Percentiles rank a stretch among this genome's conserved stretches.
Conservation (phyloP, 73 alveolate species). For the Breviolum minutum region DNA sequence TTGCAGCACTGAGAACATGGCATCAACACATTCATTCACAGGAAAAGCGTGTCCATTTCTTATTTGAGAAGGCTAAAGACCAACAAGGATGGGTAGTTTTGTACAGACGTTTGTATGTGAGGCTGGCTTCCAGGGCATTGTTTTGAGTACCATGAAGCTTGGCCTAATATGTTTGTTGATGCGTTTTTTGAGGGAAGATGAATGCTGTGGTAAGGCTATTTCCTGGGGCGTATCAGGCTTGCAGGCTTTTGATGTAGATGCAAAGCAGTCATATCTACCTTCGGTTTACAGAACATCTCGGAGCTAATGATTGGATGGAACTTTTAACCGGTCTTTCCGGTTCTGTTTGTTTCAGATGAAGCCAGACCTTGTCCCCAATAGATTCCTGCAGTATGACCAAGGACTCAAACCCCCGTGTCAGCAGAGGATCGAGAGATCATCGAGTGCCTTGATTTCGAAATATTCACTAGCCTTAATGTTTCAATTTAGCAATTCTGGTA, state of each 20-base stretch:
- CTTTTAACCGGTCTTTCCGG: no score
- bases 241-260: no score
- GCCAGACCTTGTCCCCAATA: no score
- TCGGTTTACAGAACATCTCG: no score
- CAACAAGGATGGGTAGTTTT: neutral
- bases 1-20: neutral
- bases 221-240: no score
- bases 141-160: conserved; percentile 59
- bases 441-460: neutral
- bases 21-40: neutral
- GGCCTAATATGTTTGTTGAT: neutral
- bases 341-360: no score
- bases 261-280: no score
- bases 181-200: neutral
- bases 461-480: neutral
- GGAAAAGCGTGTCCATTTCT: neutral
- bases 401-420: conserved; percentile 67
- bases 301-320: no score
- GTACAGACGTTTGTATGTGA: neutral
- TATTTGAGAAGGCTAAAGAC: neutral
- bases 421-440: conserved; percentile 76
- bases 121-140: conserved; percentile 93
- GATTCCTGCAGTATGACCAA: neutral
- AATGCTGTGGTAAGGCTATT: neutral
- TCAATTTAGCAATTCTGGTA: neutral